Evolutionary conservation across 345 rosid genomes (phyloP).

Genomic region (Turritis glabra): DNA sequence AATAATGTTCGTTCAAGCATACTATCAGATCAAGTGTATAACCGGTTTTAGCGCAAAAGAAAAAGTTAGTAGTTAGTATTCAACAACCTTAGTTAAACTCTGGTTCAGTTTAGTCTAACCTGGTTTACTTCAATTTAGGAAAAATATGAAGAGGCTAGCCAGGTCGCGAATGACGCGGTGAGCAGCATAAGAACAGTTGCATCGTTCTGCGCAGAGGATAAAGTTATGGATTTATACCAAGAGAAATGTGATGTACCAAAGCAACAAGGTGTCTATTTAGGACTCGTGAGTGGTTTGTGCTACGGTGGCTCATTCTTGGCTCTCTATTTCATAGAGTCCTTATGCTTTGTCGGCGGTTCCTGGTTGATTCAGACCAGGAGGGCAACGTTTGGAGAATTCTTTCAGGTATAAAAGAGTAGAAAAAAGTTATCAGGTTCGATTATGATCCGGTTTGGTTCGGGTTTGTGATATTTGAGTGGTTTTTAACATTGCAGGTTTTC

Average conservation of each 20-base stretch:
- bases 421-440: neutral
- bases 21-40: neutral
- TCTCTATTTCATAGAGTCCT: neutral
- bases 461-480: neutral
- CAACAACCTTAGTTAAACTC: neutral
- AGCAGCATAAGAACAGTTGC: slow-evolving; percentile 18
- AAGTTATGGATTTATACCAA: slow-evolving; percentile 41
- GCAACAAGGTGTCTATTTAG: slow-evolving; percentile 30
- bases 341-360: neutral
- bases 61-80: neutral
- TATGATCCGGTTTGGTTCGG: neutral
- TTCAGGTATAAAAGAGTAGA: neutral
- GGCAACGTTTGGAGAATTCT: neutral
- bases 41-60: neutral
- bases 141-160: slow-evolving; percentile 45
- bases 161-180: neutral
- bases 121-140: neutral
- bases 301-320: slow-evolving; percentile 34
- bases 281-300: slow-evolving; percentile 36
- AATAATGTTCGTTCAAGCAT: neutral
- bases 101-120: neutral
- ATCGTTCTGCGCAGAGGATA: slow-evolving; percentile 45
- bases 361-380: neutral
- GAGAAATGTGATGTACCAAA: slow-evolving; percentile 41
- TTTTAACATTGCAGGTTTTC: neutral